A percentile compares a stretch with the other conserved stretches of the same genome.
Conservation (phyloP, 1,139 yeast species). For the Suhomyces chickasaworum region DNA sequence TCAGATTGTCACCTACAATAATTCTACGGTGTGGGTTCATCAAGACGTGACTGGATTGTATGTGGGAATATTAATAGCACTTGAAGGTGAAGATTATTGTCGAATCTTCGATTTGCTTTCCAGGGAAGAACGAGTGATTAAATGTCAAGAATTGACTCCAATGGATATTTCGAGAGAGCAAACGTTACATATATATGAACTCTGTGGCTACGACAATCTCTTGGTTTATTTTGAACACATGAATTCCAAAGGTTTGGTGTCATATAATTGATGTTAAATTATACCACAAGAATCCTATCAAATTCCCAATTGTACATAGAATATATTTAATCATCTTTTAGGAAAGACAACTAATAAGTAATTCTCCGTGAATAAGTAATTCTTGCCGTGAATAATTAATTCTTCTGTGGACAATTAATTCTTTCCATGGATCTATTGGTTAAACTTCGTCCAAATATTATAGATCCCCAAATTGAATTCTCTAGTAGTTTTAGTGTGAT, state of each 20-base stretch:
- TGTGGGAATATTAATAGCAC: background rate
- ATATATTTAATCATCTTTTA: no score
- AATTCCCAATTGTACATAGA: no score
- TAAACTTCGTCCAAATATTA: no score
- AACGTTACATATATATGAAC: background rate
- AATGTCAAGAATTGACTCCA: background rate
- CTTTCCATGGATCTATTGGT: no score
- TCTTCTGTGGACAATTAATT: no score
- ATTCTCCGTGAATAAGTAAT: no score
- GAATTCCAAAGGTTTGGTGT: background rate
- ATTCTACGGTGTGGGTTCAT: background rate
- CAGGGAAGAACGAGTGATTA: background rate
- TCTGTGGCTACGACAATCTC: background rate
- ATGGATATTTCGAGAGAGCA: background rate
- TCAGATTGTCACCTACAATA: background rate
- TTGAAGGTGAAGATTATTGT: background rate
- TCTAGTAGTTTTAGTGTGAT: no score
- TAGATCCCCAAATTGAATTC: no score
- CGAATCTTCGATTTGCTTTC: background rate
- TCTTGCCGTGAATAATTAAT: no score
- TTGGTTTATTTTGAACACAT: background rate
- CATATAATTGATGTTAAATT: background rate
- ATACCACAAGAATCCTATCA: no score
- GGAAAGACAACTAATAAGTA: no score
- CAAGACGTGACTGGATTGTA: background rate